Base-by-base conservation (phyloP, 2,329 filamentous ascomycete species). In the Penicillium sp. region DNA sequence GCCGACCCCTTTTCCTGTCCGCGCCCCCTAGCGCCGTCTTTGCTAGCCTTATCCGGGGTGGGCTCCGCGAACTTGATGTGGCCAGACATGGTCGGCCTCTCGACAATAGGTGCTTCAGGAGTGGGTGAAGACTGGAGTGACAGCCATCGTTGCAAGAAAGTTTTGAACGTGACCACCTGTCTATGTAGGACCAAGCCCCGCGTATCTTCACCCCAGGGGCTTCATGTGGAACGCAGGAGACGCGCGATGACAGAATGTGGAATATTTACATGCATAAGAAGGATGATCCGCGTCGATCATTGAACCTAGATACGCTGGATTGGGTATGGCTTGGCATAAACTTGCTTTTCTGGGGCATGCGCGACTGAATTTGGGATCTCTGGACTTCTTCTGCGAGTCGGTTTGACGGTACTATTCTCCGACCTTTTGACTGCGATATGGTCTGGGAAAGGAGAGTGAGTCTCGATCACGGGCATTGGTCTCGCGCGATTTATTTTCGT, bases 231-330 rank as follows among this genome's bases (percentile, higher is more conserved):
- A 65, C 61, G 60, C 57, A 58, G 56, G 58, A 44, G 54, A 65
- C 50, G 63, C 63, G 60, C 56, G 58, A 65, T 64, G 60, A 64
- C 60, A 63, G 61, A 65, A 65, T 65, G 62, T 65, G 61, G 55
- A 65, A 58, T 62, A 54, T 60, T 52, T 53, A 50, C 38, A 25
- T 50, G 51, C 46, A 54, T 53, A 58, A 49, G 48, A 57, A 57
- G 52, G 52, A 50, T 52, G 63, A 65, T 65, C 60, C 31, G 15
- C 60, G 61, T 44, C 56, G 61, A 65, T 65, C 63, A 65, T 65
- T 64, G 63, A 65, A 64, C 54, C 53, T 64, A 60, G 54, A 49
- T 54, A 23, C 31, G 37, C 41, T 55, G 50, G 12, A 60, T 58
- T 42, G 50, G 47, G 44, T 54, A 29, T 56, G 52, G 49, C 60